A percentile compares a stretch with the other conserved stretches of the same genome.
Conservation (phyloP, 306 rosid genomes). For the Lablab purpureus region DNA sequence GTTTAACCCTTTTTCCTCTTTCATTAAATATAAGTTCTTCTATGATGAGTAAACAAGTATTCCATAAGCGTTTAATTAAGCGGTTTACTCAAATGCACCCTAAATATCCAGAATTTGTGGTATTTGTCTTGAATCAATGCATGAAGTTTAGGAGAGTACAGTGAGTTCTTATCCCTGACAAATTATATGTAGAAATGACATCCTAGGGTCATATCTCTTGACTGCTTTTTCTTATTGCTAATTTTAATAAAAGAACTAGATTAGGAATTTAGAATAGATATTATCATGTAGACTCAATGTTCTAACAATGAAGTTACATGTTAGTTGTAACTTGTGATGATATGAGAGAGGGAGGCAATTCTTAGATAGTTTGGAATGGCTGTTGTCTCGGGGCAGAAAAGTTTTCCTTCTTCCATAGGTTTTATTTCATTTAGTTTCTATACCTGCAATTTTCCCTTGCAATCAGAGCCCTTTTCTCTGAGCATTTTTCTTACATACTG, state of each 20-base stretch:
- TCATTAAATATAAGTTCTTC: background rate
- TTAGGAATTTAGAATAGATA: background rate
- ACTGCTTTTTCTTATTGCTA: background rate
- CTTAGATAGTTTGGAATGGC: no score
- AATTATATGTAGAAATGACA: background rate
- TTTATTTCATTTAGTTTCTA: background rate
- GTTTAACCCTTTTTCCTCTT: background rate
- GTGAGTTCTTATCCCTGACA: background rate
- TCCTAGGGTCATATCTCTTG: background rate
- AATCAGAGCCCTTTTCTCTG: background rate
- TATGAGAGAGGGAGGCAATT: background rate
- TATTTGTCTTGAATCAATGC: background rate
- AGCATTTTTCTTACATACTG: background rate
- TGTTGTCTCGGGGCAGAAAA: background rate
- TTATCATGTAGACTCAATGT: slow-evolving; percentile 8
- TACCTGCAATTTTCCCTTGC: background rate
- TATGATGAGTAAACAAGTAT: background rate
- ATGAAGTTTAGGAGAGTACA: background rate
- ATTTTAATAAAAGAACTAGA: background rate
- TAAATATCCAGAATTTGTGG: background rate
- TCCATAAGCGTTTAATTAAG: background rate
- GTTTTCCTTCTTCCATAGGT: background rate
- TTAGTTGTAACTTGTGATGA: background rate
- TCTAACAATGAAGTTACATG: background rate
- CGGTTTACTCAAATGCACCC: background rate